Conservation (phyloP, 345 rosid genomes). For the Mangifera indica region DNA sequence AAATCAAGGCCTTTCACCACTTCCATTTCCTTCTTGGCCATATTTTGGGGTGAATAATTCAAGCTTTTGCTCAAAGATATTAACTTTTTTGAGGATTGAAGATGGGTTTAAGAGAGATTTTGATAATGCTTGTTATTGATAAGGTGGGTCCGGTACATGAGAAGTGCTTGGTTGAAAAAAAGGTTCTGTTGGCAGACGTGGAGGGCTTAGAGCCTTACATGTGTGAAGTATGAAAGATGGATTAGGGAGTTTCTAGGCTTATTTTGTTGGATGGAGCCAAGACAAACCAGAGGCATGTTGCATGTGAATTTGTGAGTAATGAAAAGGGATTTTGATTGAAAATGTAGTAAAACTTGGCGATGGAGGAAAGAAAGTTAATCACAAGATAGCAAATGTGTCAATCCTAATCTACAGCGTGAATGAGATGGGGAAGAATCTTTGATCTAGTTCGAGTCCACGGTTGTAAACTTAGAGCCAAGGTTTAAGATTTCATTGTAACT, state of each 20-base stretch:
- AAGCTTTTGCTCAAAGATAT: background rate
- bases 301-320: background rate
- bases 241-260: conserved; percentile 20
- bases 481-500: too few species aligned
- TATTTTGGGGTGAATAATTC: conserved; percentile 8
- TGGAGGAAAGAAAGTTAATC: background rate
- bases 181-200: conserved; percentile 32
- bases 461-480: too few species aligned
- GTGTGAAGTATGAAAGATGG: background rate
- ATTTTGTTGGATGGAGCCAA: background rate
- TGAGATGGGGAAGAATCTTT: background rate
- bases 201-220: conserved; percentile 28
- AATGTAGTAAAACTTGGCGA: background rate
- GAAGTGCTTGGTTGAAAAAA: background rate
- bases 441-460: too few species aligned
- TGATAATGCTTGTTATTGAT: background rate
- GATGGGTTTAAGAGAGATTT: background rate
- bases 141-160: background rate
- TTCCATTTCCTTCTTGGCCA: conserved; percentile 60
- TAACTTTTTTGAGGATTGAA: background rate
- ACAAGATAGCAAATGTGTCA: background rate
- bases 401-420: background rate
- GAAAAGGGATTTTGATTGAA: too few species aligned
- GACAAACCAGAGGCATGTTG: background rate
- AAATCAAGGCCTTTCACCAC: conserved; percentile 71